Conservation (phyloP, 139 green algal species). For the Marvania coccoides region DNA sequence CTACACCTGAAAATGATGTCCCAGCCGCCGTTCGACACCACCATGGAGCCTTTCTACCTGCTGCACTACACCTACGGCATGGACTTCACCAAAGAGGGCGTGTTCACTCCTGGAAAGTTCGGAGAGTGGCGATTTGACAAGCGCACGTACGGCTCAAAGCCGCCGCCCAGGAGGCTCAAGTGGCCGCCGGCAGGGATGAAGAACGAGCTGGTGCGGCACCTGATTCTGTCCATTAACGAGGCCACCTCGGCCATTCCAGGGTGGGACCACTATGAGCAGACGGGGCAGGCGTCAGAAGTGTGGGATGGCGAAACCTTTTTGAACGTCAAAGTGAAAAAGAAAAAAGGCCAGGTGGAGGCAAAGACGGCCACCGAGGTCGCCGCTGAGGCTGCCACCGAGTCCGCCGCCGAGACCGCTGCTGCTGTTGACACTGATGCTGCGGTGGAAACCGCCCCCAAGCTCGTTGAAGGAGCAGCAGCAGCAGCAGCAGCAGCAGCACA, state of each 20-base stretch:
- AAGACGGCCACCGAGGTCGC: too few relatives aligned
- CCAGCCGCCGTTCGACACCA: constrained; percentile 90
- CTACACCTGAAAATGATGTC: constrained; percentile 61
- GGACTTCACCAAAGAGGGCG: constrained; percentile 72
- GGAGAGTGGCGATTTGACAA: constrained; percentile 96
- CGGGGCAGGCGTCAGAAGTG: constrained; percentile 31
- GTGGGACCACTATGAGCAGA: constrained; percentile 70
- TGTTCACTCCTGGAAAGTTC: constrained; percentile 72
- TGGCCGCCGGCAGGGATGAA: constrained; percentile 59
- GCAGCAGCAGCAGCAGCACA: too few relatives aligned
- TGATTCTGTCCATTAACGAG: constrained; percentile 46
- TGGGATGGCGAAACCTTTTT: constrained; percentile 52
- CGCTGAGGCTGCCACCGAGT: too few relatives aligned
- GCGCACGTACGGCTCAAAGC: constrained; percentile 56
- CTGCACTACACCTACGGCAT: constrained; percentile 97
- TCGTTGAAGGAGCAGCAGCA: too few relatives aligned
- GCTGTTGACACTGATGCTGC: too few relatives aligned
- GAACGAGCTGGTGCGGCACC: constrained; percentile 70
- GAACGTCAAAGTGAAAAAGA: too few relatives aligned
- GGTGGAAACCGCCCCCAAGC: too few relatives aligned
- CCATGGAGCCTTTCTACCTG: constrained; percentile 69
- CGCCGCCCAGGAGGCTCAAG: constrained; percentile 53
- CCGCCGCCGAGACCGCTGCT: too few relatives aligned
- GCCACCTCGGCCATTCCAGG: constrained; percentile 21
- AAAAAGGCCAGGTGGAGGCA: too few relatives aligned